Percentiles rank a stretch among this genome's conserved stretches.
These are phyloP conservation scores for Tolypocladium pustulatum DNA, from an alignment of 2,329 filamentous ascomycete genomes.

Conservation along the genomic window DNA sequence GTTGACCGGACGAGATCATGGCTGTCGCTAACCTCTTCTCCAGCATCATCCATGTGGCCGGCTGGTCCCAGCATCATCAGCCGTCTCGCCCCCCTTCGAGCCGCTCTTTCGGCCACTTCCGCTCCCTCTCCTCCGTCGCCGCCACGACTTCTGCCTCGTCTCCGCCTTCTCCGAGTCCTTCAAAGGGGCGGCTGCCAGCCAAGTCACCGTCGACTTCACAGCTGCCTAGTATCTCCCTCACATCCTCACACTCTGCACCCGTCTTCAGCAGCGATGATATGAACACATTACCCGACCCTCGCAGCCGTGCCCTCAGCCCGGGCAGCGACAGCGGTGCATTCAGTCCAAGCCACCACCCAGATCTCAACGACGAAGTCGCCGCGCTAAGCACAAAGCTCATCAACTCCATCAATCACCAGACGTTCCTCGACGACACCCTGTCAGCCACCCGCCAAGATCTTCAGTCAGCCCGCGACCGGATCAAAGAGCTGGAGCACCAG, in stretches of 20 bases:
- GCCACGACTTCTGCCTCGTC: slow-evolving; percentile 19
- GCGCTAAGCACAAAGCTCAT: slow-evolving; percentile 91
- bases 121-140: slow-evolving; percentile 44
- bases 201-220: slow-evolving; percentile 26
- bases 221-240: slow-evolving; percentile 27
- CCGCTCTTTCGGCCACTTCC: slow-evolving; percentile 36
- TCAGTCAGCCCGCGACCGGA: slow-evolving; percentile 56
- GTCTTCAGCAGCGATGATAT: slow-evolving; percentile 47
- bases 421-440: slow-evolving; percentile 78
- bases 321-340: slow-evolving; percentile 22
- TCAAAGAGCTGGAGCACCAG: slow-evolving; percentile 55
- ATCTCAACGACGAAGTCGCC: slow-evolving; percentile 65
- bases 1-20: slow-evolving; percentile 2
- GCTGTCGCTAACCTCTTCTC: slow-evolving; percentile 8
- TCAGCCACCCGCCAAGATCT: slow-evolving; percentile 76
- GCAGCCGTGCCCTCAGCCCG: slow-evolving; percentile 41
- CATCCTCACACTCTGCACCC: slow-evolving; percentile 23
- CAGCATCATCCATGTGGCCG: slow-evolving; percentile 44
- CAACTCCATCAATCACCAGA: slow-evolving; percentile 95
- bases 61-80: slow-evolving; percentile 36
- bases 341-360: slow-evolving; percentile 36
- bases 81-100: slow-evolving; percentile 15
- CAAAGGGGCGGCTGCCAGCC: slow-evolving; percentile 19
- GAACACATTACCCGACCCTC: slow-evolving; percentile 59
- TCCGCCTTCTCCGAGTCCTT: slow-evolving; percentile 22